Conservation (phyloP, 495 filamentous ascomycete genomes). For the Penicillium cinerascens region DNA sequence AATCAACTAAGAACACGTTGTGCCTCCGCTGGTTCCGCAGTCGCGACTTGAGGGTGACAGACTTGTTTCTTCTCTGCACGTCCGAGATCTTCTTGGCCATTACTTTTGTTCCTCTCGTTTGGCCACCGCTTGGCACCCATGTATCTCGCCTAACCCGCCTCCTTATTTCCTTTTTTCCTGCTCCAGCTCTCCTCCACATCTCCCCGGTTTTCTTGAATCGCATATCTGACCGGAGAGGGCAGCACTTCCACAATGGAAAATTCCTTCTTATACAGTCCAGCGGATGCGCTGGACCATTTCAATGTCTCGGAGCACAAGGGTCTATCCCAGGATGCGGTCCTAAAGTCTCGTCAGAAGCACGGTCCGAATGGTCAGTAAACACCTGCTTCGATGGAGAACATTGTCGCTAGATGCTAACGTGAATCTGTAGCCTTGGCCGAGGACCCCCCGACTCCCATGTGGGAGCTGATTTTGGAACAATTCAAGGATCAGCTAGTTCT, state of each 20-base stretch:
- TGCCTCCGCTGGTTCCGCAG: conserved; percentile 22
- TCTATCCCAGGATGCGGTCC: conserved; percentile 67
- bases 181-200: conserved; percentile 14
- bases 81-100: background rate
- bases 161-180: conserved; percentile 8
- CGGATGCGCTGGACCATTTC: conserved; percentile 70
- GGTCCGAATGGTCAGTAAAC: conserved; percentile 75
- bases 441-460: conserved; percentile 94
- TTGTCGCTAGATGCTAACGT: background rate
- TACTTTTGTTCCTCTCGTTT: conserved; percentile 2
- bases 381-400: background rate
- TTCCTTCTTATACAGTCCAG: conserved; percentile 65
- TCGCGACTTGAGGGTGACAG: background rate
- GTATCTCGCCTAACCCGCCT: conserved; percentile 13
- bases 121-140: conserved; percentile 11
- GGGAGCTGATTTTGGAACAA: conserved; percentile 95
- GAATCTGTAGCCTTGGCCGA: conserved; percentile 72
- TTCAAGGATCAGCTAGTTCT: conserved; percentile 99
- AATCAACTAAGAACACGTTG: conserved; percentile 39
- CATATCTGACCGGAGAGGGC: conserved; percentile 15
- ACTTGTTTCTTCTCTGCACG: conserved; percentile 6
- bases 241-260: conserved; percentile 62
- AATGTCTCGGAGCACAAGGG: conserved; percentile 63
- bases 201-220: conserved; percentile 9
- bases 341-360: conserved; percentile 59